Evolutionary conservation across 1,139 yeast species (phyloP), one percentile per base, ranked within the genome.

Genomic region (Candida neerlandica): DNA sequence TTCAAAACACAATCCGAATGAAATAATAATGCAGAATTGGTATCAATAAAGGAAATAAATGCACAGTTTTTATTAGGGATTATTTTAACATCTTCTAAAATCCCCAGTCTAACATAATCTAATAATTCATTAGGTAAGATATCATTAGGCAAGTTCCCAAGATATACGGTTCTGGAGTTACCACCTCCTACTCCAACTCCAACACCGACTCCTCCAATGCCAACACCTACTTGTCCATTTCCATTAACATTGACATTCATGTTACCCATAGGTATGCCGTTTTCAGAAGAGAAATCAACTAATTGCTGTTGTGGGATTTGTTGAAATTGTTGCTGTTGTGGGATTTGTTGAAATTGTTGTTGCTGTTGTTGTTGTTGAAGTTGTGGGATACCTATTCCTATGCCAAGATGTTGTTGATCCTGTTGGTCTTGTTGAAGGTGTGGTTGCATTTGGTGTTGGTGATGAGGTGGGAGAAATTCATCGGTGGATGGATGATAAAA

Each of bases 81-180:
- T 45, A 82, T 75, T 62, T 79, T 79, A 48, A 81, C 85, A 51
- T 83, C 84, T 70, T 94, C 99, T 51, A 94, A 83, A 18, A 91
- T 85, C 21, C 98, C 98, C 29, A 96, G 86, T 58, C 96, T 82
- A 29, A 94, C 97, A 64, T 89, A 94, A 64, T 90, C 94, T 61
- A 94, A 76, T 49, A 94, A 71, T 61, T 90, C 96, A 60, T 87
- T 85, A 3, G 95, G 84, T 27, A 91, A 82, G 51, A 91, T 78
- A 55, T 86, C 89, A n/a, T 78, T 70, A 0, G 98, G 97, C 41
- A 94, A 80, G 63, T 90, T 91, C 11, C 97, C 97, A 59, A 94
- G 74, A 64, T 91, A 90, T 6, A 94, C 96, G 0, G 98, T 90
- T 64, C 97, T 80, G 16, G 43, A 21, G 21, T 33, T 38, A n/a